These are phyloP conservation scores for Gymnopus androsaceus DNA, from an alignment of 1,284 basidiomycete species.

Conservation along the genomic window DNA sequence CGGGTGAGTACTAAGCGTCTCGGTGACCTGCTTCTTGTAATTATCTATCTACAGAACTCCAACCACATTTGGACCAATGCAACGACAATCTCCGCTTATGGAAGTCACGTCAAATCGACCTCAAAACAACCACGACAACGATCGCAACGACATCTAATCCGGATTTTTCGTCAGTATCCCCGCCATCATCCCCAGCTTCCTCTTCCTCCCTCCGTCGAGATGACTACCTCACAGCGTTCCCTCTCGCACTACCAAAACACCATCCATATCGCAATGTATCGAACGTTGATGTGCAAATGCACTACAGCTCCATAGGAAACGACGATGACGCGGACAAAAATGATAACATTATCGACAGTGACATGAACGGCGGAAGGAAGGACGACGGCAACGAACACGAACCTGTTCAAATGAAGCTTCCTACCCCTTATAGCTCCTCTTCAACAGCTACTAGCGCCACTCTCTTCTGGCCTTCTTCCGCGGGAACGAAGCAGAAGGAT, in stretches of 20 bases:
- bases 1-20: slow-evolving; percentile 51
- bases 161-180: slow-evolving; percentile 1
- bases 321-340: background rate
- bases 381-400: background rate
- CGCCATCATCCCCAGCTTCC: slow-evolving; percentile 35
- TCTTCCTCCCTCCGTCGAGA: slow-evolving; percentile 35
- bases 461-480: slow-evolving; percentile 5
- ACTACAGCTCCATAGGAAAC: background rate
- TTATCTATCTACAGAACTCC: slow-evolving; percentile 10
- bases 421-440: background rate
- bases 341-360: background rate
- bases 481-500: background rate
- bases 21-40: background rate
- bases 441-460: slow-evolving; percentile 10
- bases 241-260: slow-evolving; percentile 54
- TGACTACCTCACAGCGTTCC: slow-evolving; percentile 60
- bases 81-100: slow-evolving; percentile 11
- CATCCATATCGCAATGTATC: slow-evolving; percentile 15
- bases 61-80: slow-evolving; percentile 14
- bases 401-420: background rate
- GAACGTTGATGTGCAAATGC: slow-evolving; percentile 4
- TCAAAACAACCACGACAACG: background rate
- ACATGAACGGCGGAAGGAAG: background rate
- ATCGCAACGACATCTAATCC: background rate
- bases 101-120: slow-evolving; percentile 6